These are phyloP conservation scores for Melaleuca quinquenervia DNA, from an alignment of 345 rosid species.

Conservation along the genomic window DNA sequence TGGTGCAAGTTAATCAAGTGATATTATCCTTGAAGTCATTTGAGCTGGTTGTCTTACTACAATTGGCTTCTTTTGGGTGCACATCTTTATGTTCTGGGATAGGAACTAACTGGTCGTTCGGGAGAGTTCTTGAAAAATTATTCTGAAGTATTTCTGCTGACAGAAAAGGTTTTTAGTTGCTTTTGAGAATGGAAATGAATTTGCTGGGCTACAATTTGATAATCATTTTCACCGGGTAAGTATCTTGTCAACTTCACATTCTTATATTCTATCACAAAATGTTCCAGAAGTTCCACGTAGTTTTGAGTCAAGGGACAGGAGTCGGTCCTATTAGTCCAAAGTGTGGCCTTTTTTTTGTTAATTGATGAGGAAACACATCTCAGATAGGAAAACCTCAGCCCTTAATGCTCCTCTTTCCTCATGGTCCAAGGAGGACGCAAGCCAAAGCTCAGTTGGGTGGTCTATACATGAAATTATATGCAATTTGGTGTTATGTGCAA, in stretches of 20 bases:
- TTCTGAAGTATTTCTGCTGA: neutral
- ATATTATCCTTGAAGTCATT: neutral
- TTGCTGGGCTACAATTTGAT: neutral
- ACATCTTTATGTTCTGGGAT: neutral
- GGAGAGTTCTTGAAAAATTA: neutral
- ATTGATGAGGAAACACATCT: neutral
- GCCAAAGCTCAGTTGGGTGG: neutral
- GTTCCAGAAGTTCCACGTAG: neutral
- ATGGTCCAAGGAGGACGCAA: neutral
- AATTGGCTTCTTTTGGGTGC: neutral
- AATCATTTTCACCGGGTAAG: neutral
- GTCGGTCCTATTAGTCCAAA: neutral
- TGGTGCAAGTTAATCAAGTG: neutral
- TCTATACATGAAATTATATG: neutral
- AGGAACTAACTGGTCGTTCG: neutral
- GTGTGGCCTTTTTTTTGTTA: neutral
- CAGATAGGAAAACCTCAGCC: neutral
- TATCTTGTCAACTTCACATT: neutral
- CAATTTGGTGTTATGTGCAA: neutral
- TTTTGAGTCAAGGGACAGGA: neutral
- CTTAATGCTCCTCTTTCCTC: neutral
- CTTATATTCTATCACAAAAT: neutral
- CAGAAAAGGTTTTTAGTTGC: neutral
- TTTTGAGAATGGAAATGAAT: neutral
- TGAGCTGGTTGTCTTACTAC: neutral